These are phyloP conservation scores for Pythium volutum DNA, from an alignment of 352 stramenopile species.

Conservation along the genomic window DNA sequence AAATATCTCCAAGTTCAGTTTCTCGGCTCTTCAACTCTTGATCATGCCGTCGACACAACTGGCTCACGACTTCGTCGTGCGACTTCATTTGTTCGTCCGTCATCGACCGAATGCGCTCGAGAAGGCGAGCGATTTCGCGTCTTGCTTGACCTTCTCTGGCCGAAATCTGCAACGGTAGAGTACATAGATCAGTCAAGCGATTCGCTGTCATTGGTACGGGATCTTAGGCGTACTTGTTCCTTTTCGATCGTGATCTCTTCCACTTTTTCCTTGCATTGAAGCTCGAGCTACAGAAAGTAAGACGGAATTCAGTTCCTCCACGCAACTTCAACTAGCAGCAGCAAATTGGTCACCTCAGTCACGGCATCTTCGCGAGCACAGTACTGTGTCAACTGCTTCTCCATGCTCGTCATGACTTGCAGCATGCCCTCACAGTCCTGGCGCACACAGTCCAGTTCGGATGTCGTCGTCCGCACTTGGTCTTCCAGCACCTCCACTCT, in stretches of 20 bases:
- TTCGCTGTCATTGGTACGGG: background rate
- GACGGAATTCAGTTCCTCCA: background rate
- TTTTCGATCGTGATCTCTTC: constrained; percentile 73
- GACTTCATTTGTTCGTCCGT: constrained; percentile 46
- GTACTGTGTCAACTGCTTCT: constrained; percentile 81
- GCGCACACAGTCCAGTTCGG: constrained; percentile 62
- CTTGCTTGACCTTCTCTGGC: constrained; percentile 62
- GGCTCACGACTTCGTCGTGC: constrained; percentile 38
- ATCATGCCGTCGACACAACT: constrained; percentile 36
- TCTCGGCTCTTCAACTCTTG: constrained; percentile 43
- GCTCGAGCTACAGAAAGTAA: constrained; percentile 45
- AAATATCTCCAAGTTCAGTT: constrained; percentile 48
- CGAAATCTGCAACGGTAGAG: constrained; percentile 33
- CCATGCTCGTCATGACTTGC: constrained; percentile 78
- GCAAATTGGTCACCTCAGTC: constrained; percentile 36
- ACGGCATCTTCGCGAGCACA: constrained; percentile 70
- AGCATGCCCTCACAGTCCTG: constrained; percentile 84
- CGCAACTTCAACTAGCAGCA: background rate
- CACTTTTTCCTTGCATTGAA: constrained; percentile 63
- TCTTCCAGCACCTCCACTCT: constrained; percentile 54
- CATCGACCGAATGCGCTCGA: constrained; percentile 52
- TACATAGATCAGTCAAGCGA: background rate
- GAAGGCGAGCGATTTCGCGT: constrained; percentile 63
- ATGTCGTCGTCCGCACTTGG: constrained; percentile 29
- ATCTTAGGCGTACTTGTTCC: constrained; percentile 44